phyloP scores from a whole-genome alignment of 352 stramenopile genomes.

The Aphanomyces stellatus region DNA sequence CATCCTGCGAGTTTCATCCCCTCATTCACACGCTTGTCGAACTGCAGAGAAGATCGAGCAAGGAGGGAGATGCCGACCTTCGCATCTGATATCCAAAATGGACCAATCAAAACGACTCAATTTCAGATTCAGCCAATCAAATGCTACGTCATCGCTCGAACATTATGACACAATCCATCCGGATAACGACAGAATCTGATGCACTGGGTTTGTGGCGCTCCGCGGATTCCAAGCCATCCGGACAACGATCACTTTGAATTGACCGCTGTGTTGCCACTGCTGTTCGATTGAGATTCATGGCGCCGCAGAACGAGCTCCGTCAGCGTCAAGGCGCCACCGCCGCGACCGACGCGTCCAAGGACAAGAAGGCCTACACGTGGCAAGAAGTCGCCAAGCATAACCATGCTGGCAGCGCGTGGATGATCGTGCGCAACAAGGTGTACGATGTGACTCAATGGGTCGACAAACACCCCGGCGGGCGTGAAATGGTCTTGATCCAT shows the following conservation, averaged over 20 bases:
- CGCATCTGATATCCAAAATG: no score
- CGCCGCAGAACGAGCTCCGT: constrained; percentile 31
- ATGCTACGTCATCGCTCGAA: background rate
- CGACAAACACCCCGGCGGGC: constrained; percentile 72
- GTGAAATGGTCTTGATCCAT: constrained; percentile 73
- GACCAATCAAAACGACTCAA: no score
- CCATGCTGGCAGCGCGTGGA: constrained; percentile 93
- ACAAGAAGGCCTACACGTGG: constrained; percentile 82
- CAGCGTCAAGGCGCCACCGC: constrained; percentile 39
- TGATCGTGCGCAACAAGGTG: constrained; percentile 91
- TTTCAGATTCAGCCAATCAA: background rate
- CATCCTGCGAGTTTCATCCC: no score
- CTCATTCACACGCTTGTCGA: no score
- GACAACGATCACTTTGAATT: constrained; percentile 16
- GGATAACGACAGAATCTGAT: background rate
- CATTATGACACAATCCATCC: background rate
- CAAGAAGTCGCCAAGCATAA: constrained; percentile 93
- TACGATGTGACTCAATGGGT: constrained; percentile 90
- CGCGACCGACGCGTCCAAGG: background rate
- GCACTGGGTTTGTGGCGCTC: background rate
- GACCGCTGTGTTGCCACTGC: background rate
- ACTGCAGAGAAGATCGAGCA: no score
- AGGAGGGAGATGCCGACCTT: no score
- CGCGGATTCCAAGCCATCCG: background rate
- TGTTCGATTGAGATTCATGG: constrained; percentile 5